phyloP scores from a whole-genome alignment of 2,329 filamentous ascomycete genomes.

The Fusarium zealandicum region DNA sequence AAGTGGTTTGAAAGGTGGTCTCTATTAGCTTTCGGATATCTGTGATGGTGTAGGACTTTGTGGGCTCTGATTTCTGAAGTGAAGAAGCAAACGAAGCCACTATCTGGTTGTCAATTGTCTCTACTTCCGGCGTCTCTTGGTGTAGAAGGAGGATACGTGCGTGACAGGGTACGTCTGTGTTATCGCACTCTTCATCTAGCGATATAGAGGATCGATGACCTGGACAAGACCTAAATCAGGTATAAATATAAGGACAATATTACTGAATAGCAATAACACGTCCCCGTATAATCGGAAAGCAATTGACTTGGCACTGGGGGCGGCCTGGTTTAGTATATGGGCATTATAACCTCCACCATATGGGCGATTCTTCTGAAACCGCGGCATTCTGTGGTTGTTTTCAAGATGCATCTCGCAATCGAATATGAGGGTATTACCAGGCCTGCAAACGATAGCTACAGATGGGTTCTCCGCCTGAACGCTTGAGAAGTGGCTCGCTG shows the following conservation, averaged over 20 bases:
- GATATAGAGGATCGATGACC: not conserved
- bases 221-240: constrained; percentile 1
- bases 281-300: not conserved
- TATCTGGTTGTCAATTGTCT: too few species aligned
- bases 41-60: too few species aligned
- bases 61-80: too few species aligned
- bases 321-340: not conserved
- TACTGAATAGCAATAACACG: constrained; percentile 3
- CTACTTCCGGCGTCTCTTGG: not conserved
- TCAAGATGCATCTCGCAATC: constrained; percentile 10
- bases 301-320: not conserved
- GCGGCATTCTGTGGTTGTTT: not conserved
- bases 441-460: not conserved
- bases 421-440: not conserved
- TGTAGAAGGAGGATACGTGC: constrained; percentile 1
- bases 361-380: too few species aligned
- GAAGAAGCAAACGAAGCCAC: too few species aligned
- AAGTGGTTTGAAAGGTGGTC: too few species aligned
- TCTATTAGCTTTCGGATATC: too few species aligned
- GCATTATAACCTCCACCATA: not conserved
- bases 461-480: not conserved
- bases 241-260: constrained; percentile 6
- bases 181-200: constrained; percentile 2
- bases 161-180: not conserved
- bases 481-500: too few species aligned